Conservation (phyloP, 352 stramenopile species). For the Phytophthora vignae region DNA sequence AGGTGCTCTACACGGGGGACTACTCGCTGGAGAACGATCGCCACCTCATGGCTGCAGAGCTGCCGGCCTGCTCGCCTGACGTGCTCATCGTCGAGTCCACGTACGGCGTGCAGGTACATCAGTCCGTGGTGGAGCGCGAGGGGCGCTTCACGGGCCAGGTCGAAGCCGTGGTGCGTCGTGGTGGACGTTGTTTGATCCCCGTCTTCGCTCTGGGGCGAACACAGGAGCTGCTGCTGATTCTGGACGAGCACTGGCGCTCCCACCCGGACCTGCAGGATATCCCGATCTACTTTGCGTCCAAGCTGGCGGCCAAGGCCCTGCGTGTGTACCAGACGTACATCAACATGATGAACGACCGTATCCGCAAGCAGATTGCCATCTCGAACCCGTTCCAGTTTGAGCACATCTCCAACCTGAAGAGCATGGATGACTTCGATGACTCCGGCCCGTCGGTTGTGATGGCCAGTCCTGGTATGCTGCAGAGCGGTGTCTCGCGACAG, state of each 20-base stretch:
- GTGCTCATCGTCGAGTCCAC: slow-evolving; percentile 99
- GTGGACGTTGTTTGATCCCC: slow-evolving; percentile 97
- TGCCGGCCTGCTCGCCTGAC: slow-evolving; percentile 92
- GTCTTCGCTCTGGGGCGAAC: slow-evolving; percentile 99
- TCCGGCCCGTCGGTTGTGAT: slow-evolving; percentile 99
- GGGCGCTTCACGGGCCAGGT: slow-evolving; percentile 97
- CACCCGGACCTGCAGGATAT: slow-evolving; percentile 95
- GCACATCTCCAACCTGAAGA: slow-evolving; percentile 97
- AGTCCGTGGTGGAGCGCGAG: slow-evolving; percentile 96
- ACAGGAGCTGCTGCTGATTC: slow-evolving; percentile 98
- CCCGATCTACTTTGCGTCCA: slow-evolving; percentile 99
- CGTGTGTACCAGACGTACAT: slow-evolving; percentile 99
- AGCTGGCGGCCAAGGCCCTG: slow-evolving; percentile 95
- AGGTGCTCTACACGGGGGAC: slow-evolving; percentile 98
- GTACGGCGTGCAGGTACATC: slow-evolving; percentile 98
- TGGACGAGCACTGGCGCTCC: slow-evolving; percentile 99
- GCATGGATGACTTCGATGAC: slow-evolving; percentile 97
- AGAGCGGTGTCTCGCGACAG: slow-evolving; percentile 97
- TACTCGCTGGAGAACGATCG: slow-evolving; percentile 99
- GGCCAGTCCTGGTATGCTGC: slow-evolving; percentile 98
- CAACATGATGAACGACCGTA: slow-evolving; percentile 99
- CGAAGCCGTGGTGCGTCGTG: slow-evolving; percentile 95
- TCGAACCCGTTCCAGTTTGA: slow-evolving; percentile 98
- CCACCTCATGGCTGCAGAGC: slow-evolving; percentile 95
- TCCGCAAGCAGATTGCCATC: slow-evolving; percentile 97